Conservation (phyloP, 2,329 filamentous ascomycete species). For the Aureobasidium mangrovei region DNA sequence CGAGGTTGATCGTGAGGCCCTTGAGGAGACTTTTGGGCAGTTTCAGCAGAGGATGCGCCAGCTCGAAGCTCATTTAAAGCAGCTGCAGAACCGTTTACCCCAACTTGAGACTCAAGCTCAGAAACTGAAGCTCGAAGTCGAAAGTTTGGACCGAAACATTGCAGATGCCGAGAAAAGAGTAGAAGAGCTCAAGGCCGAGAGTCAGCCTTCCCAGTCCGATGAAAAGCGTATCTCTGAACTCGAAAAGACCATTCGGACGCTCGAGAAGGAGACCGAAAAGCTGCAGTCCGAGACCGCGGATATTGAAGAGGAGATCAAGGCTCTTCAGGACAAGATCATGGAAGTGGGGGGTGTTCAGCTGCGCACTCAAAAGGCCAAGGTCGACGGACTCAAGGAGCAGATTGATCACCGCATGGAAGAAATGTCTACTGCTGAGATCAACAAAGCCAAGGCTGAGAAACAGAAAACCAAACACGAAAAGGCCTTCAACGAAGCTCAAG, state of each 20-base stretch:
- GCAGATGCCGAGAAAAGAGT: constrained; percentile 76
- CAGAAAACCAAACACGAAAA: constrained; percentile 80
- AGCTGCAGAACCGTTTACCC: constrained; percentile 70
- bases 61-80: constrained; percentile 63
- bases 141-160: constrained; percentile 77
- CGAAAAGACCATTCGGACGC: constrained; percentile 65
- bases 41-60: constrained; percentile 80
- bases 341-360: constrained; percentile 91
- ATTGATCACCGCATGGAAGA: constrained; percentile 73
- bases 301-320: constrained; percentile 87
- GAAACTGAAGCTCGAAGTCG: constrained; percentile 80
- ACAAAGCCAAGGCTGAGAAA: constrained; percentile 89
- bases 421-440: constrained; percentile 76
- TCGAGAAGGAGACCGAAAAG: constrained; percentile 70
- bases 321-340: constrained; percentile 95
- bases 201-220: constrained; percentile 72
- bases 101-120: constrained; percentile 82
- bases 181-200: constrained; percentile 72
- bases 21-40: constrained; percentile 73
- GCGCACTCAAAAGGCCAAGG: constrained; percentile 79
- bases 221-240: constrained; percentile 63
- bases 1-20: constrained; percentile 73
- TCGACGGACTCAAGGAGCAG: constrained; percentile 80
- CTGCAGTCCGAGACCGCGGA: constrained; percentile 78
- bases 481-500: constrained; percentile 65